These are phyloP conservation scores for Cucurbita ficifolia DNA, from an alignment of 306 rosid genomes.

Conservation along the genomic window DNA sequence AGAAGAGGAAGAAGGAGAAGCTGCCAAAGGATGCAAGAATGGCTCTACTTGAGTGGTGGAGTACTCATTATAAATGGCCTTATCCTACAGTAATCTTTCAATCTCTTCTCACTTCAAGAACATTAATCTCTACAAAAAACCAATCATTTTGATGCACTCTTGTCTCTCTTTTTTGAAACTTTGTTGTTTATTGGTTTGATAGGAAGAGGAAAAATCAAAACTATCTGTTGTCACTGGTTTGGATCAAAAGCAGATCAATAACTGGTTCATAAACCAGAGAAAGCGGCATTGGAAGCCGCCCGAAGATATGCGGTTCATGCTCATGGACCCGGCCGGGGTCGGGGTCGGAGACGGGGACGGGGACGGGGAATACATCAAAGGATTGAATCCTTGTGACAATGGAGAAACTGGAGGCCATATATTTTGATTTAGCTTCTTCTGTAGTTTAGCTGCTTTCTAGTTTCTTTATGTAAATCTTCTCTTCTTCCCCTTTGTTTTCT, in stretches of 20 bases:
- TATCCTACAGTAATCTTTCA: conserved; percentile 55
- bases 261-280: conserved; percentile 89
- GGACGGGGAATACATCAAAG: background rate
- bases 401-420: background rate
- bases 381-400: background rate
- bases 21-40: conserved; percentile 73
- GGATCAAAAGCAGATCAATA: conserved; percentile 72
- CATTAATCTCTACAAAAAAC: background rate
- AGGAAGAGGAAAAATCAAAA: conserved; percentile 69
- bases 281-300: conserved; percentile 93
- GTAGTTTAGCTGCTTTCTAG: background rate
- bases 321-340: conserved; percentile 24
- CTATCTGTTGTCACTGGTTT: conserved; percentile 49
- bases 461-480: background rate
- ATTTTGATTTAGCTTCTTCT: background rate
- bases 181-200: background rate
- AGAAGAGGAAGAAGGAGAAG: conserved; percentile 71
- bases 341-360: conserved; percentile 18
- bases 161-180: background rate
- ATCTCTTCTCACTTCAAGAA: background rate
- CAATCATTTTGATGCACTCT: background rate
- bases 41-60: conserved; percentile 61
- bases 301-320: conserved; percentile 45
- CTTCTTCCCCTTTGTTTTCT: background rate
- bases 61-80: conserved; percentile 63